Base-by-base conservation (phyloP, 768 basidiomycete species). In the Agrocybe chaxingu region DNA sequence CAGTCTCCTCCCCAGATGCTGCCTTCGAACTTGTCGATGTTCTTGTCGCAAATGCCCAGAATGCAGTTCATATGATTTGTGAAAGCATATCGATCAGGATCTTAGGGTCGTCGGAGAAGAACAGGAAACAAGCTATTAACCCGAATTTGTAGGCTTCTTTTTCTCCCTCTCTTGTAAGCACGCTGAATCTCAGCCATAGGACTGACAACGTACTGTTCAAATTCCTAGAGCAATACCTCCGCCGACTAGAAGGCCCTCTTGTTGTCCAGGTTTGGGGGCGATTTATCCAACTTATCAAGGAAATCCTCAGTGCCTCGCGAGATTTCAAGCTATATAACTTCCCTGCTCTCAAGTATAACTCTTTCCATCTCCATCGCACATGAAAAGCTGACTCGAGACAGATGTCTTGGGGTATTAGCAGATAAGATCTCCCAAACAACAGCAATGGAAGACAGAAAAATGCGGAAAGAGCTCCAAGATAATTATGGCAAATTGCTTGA, bases 381-480 rank as follows among this genome's bases (percentile, higher is more conserved):
- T 39, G 7, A 39, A 36, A 38, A 54, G 32, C 40, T 44, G 59
- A 45, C 4, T 49, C 48, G 51, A 47, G 33, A 4, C 51, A 93
- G 89, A 50, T 92, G 89, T 66, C 67, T 92, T 35, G 80, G 80
- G n/a, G 77, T 86, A 1, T 65, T 96, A 13, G 84, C 88, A 0
- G 90, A 91, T 55, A 92, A 93, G 63, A 71, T 95, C 32, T 82
- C 85, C 1, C 92, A 93, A 61, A 98, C 94, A 0, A 84, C 89
- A 4, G 92, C 92, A 0, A 78, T 96, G 68, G 96, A 98, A 51
- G 97, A 99, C 66, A 79, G 84, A 18, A 79, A 90, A 35, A 70
- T 95, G 48, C 82, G 91, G 19, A 90, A 92, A 62, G 97, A 99
- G 50, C 72, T 98, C 8, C 93, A 91, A 82, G 96, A 98, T 56